These are phyloP conservation scores for Trichaptum fuscoviolaceum DNA, from an alignment of 768 basidiomycete genomes.

Conservation along the genomic window DNA sequence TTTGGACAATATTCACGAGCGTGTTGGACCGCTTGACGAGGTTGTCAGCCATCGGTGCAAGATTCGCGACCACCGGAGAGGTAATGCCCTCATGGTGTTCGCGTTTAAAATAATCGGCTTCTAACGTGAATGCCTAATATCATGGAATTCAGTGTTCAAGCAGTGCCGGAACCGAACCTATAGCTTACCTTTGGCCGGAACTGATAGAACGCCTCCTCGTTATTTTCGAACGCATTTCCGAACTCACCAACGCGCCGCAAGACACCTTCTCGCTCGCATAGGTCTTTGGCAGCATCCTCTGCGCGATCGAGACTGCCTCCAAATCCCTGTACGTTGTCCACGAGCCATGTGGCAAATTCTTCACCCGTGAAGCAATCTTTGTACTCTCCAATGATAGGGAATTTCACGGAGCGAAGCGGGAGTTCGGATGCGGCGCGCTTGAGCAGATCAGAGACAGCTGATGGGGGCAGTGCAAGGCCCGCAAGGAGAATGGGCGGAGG, in stretches of 20 bases:
- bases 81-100: conserved; percentile 17
- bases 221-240: conserved; percentile 74
- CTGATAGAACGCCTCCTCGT: conserved; percentile 79
- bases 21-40: conserved; percentile 65
- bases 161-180: not conserved
- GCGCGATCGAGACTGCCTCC: conserved; percentile 74
- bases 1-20: conserved; percentile 66
- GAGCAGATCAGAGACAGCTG: conserved; percentile 64
- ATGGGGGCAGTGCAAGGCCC: conserved; percentile 62
- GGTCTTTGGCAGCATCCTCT: conserved; percentile 62
- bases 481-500: conserved; percentile 64
- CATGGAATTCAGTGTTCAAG: not conserved
- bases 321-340: conserved; percentile 71
- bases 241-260: conserved; percentile 75
- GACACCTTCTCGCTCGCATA: conserved; percentile 57
- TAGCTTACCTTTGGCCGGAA: conserved; percentile 68
- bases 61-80: conserved; percentile 23
- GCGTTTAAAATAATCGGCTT: conserved; percentile 26
- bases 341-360: conserved; percentile 83
- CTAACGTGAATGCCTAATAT: conserved; percentile 56
- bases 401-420: conserved; percentile 63
- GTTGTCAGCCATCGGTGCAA: conserved; percentile 43
- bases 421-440: conserved; percentile 66
- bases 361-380: conserved; percentile 84
- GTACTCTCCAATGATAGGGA: conserved; percentile 81